phyloP scores from a whole-genome alignment of 2,329 filamentous ascomycete genomes.

The Clonostachys rhizophaga region DNA sequence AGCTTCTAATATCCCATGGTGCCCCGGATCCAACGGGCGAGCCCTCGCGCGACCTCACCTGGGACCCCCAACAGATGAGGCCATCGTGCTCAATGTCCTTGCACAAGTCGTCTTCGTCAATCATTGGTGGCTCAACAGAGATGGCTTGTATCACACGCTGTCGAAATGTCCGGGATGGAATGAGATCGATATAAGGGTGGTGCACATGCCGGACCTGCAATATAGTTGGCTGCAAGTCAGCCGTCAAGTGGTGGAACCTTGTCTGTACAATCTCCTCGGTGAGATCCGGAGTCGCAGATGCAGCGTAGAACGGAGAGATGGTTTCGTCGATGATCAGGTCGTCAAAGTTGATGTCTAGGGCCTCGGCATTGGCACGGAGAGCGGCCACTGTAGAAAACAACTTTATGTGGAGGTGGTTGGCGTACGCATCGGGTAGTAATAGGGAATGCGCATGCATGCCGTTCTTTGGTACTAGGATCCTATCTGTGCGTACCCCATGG shows the following conservation, averaged over 20 bases:
- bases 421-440: too few relatives aligned
- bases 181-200: constrained; percentile 26
- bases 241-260: constrained; percentile 12
- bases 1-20: constrained; percentile 36
- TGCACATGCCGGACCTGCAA: constrained; percentile 22
- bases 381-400: too few relatives aligned
- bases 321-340: too few relatives aligned
- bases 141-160: constrained; percentile 17
- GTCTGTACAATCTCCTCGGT: constrained; percentile 9
- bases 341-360: too few relatives aligned
- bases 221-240: constrained; percentile 22
- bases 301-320: too few relatives aligned
- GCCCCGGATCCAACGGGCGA: constrained; percentile 24
- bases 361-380: too few relatives aligned
- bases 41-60: constrained; percentile 11
- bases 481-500: too few relatives aligned
- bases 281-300: too few relatives aligned
- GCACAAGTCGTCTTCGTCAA: constrained; percentile 28
- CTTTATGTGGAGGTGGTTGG: too few relatives aligned
- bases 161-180: constrained; percentile 23
- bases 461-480: too few relatives aligned
- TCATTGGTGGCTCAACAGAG: constrained; percentile 11
- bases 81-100: constrained; percentile 24
- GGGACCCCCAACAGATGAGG: constrained; percentile 26
- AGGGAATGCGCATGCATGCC: too few relatives aligned